phyloP scores from a whole-genome alignment of 1,139 yeast genomes.

The Saccharomyces hybrid region DNA sequence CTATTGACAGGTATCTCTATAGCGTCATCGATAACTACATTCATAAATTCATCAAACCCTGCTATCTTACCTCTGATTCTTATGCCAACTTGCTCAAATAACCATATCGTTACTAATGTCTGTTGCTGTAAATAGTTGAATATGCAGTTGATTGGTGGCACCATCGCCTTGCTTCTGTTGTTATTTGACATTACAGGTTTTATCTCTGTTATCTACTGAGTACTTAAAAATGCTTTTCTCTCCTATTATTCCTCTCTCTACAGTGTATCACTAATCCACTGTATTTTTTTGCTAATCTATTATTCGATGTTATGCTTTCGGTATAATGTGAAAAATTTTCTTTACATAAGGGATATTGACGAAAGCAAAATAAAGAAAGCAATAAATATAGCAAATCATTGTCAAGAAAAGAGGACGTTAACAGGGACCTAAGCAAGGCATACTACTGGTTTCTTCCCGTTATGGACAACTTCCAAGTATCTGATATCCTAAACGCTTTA shows the following conservation, averaged over 20 bases:
- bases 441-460: not conserved
- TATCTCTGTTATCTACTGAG: not conserved
- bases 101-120: slow-evolving; percentile 73
- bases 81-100: slow-evolving; percentile 72
- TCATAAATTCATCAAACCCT: slow-evolving; percentile 98
- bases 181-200: slow-evolving; percentile 5
- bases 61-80: slow-evolving; percentile 75
- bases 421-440: too few relatives aligned
- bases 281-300: not conserved
- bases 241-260: not conserved
- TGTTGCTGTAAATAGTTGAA: slow-evolving; percentile 84
- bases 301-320: not conserved
- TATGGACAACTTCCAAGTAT: slow-evolving; percentile 6
- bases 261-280: not conserved
- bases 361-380: not conserved
- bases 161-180: slow-evolving; percentile 35
- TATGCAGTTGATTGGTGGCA: slow-evolving; percentile 87
- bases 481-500: slow-evolving; percentile 23
- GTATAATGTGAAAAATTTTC: not conserved
- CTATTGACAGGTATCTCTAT: slow-evolving; percentile 46
- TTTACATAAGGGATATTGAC: not conserved
- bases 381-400: too few relatives aligned
- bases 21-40: slow-evolving; percentile 87
- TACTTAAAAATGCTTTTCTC: not conserved
- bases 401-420: not conserved